Conservation (phyloP, 371 early-diverging fungal genomes). For the Mucor circinelloides region DNA sequence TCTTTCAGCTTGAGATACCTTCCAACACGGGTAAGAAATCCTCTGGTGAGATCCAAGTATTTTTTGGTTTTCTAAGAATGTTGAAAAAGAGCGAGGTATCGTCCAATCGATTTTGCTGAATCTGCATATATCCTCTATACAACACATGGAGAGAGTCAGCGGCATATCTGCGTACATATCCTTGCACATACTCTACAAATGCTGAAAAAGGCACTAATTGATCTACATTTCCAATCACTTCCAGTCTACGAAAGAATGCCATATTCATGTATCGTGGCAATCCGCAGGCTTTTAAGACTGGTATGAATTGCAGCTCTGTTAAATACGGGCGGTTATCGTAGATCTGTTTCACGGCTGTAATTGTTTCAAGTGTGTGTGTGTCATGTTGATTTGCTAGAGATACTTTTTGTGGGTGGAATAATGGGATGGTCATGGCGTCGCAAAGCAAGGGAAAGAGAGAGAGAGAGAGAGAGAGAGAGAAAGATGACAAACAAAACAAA, state of each 20-base stretch:
- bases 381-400: neutral
- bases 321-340: constrained; percentile 20
- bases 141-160: neutral
- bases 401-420: constrained; percentile 1
- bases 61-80: constrained; percentile 31
- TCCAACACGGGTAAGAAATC: constrained; percentile 55
- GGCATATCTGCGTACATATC: neutral
- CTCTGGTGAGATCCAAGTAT: constrained; percentile 41
- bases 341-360: constrained; percentile 14
- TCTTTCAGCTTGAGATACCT: constrained; percentile 17
- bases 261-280: constrained; percentile 66
- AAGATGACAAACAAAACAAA: constrained; percentile 37
- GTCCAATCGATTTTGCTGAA: constrained; percentile 39
- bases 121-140: constrained; percentile 40
- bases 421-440: constrained; percentile 3
- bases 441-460: constrained; percentile 25
- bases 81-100: constrained; percentile 46
- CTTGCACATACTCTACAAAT: constrained; percentile 19
- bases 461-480: constrained; percentile 7
- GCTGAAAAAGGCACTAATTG: constrained; percentile 5
- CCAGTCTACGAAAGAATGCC: constrained; percentile 60
- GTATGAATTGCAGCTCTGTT: constrained; percentile 51
- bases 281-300: constrained; percentile 57
- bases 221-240: constrained; percentile 17
- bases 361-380: neutral